phyloP scores from a whole-genome alignment of 2,329 filamentous ascomycete genomes.

The Aureobasidium lini region DNA sequence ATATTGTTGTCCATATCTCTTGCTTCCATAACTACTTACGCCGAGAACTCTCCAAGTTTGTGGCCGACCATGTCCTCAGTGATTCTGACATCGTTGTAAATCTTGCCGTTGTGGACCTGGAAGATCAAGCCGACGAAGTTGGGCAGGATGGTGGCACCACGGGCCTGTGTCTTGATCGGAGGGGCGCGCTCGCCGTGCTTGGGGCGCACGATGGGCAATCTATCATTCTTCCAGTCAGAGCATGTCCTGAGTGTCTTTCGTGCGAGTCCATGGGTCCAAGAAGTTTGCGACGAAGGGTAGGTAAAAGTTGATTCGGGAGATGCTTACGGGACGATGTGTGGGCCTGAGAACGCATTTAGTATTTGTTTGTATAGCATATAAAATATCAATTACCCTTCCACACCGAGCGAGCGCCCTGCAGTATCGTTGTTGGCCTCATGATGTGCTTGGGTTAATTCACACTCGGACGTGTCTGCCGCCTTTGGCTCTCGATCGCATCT shows the following conservation, averaged over 20 bases:
- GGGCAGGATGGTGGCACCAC: constrained; percentile 80
- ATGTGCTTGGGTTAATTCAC: constrained; percentile 5
- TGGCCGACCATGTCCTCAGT: constrained; percentile 96
- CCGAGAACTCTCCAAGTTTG: constrained; percentile 86
- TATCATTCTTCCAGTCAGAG: constrained; percentile 24
- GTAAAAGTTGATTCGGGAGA: constrained; percentile 1
- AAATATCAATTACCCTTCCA: constrained; percentile 64
- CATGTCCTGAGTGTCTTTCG: not conserved
- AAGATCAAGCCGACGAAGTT: constrained; percentile 88
- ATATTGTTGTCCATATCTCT: not conserved
- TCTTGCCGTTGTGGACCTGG: constrained; percentile 86
- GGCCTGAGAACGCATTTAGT: constrained; percentile 40
- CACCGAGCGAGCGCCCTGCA: constrained; percentile 66
- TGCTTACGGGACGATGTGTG: constrained; percentile 62
- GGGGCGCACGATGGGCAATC: constrained; percentile 56
- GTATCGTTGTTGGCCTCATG: constrained; percentile 31
- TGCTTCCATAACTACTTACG: constrained; percentile 50
- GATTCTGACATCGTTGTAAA: constrained; percentile 71
- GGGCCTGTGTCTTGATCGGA: constrained; percentile 79
- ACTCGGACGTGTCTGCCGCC: constrained; percentile 11
- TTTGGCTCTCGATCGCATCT: not conserved
- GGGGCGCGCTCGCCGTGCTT: constrained; percentile 55
- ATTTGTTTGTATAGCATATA: not conserved
- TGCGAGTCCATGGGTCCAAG: not conserved
- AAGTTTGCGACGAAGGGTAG: constrained; percentile 7